Base-by-base conservation (phyloP, 768 basidiomycete species). In the Podaxis carcinomalis region DNA sequence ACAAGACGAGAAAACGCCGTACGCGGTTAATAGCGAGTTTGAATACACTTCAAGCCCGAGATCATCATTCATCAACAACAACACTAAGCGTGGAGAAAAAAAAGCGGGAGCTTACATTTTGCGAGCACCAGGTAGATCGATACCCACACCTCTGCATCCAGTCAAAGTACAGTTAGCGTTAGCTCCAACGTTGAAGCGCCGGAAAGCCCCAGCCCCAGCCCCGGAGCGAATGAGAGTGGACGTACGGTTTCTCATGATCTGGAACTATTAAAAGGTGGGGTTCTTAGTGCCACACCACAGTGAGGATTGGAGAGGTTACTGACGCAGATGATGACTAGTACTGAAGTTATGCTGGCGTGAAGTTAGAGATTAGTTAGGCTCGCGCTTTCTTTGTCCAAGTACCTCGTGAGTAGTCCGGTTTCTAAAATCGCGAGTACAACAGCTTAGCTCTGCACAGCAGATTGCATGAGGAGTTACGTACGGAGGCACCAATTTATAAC, bases 401-500 rank as follows among this genome's bases (percentile, higher is more conserved):
- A 49, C 56, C 56, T 57, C 28, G 56, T 57, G 44, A 49, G 23
- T n/a, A 57, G 39, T 23, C 56, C 56, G 4, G 56, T 57, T 23
- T 57, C 56, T 57, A 23, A 27, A 9, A 49, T 10, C 47, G 5
- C 47, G 19, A 21, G 47, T 9, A 49, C 47, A 9, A 44, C 1
- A 9, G 5, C 23, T 23, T 23, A 23, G 23, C 10, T 23, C 13
- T 13, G 36, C 10, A 23, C 2, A 25, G 62, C 7, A 32, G 1
- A 32, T 59, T 19, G 2, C 36, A n/a, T 19, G 25, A 19, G 36
- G 27, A 5, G 25, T n/a, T 14, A 61, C 68, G 7, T 56, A 72
- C 70, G 67, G 11, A 72, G 68, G n/a, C 69, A 66, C 65, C 66
- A 70, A 25, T 63, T 61, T 37, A 69, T 55, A n/a, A 72, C 47